Evolutionary conservation across 2,329 filamentous ascomycete species (phyloP), one percentile per base, ranked within the genome.

Genomic region (Colletotrichum phormii): DNA sequence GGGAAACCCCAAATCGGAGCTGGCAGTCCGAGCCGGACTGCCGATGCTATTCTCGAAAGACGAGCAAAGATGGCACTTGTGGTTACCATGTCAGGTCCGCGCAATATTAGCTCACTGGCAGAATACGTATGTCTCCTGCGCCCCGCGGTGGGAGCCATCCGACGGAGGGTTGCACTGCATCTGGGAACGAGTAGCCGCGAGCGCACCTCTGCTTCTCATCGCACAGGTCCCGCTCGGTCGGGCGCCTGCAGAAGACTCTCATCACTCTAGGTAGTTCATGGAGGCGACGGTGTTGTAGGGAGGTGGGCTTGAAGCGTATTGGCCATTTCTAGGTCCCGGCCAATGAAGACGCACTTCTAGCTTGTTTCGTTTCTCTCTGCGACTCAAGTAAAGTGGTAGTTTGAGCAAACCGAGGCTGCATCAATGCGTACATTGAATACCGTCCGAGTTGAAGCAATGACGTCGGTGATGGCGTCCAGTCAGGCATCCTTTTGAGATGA

Each of bases 161-260:
- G n/a, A 70, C 46, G 46, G 53, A 49, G 49, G 71, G 67, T 73
- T 62, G 26, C 61, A 67, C 57, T 57, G 67, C 61, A n/a, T 46
- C 24, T 13, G 61, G 51, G 26, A 31, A 51, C 57, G 54, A 65
- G 26, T 61, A 55, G 22, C 57, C 53, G 58, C 26, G 13, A 66
- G 58, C 37, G 57, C 64, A 67, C n/a, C 54, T 65, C 26, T 35
- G 58, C 31, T 62, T 35, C 51, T 63, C 51, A 46, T 58, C 51
- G 54, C 29, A 22, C 58, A 54, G 11, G 12, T 15, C 67, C 18
- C 60, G 22, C 66, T 54, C 29, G 61, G 55, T 70, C 49, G 71
- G 53, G 59, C 31, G 57, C 42, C 8, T 35, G 49, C 42, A 13
- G 22, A 57, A 49, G 33, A 57, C 37, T 51, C 26, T 13, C 13